These are phyloP conservation scores for Metschnikowia arizonensis DNA, from an alignment of 805 yeast genomes.

Conservation along the genomic window DNA sequence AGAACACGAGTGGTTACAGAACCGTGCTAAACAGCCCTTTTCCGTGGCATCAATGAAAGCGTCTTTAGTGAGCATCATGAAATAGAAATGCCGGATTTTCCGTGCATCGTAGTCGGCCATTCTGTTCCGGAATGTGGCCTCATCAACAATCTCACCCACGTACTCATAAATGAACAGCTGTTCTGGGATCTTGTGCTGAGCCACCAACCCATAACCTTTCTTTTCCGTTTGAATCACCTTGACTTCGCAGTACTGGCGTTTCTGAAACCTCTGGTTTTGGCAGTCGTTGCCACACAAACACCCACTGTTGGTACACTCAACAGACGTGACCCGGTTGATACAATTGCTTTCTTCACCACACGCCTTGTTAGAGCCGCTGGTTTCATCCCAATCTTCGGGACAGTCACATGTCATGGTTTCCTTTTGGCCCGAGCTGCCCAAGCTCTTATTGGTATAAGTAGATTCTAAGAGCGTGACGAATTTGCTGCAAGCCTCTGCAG, in stretches of 20 bases:
- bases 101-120: slow-evolving; percentile 69
- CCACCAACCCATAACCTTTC: slow-evolving; percentile 89
- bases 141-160: slow-evolving; percentile 90
- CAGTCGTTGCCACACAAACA: slow-evolving; percentile 75
- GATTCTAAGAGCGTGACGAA: slow-evolving; percentile 58
- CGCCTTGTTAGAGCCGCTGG: slow-evolving; percentile 46
- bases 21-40: slow-evolving; percentile 84
- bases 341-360: slow-evolving; percentile 87
- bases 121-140: slow-evolving; percentile 65
- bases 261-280: slow-evolving; percentile 85
- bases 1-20: slow-evolving; percentile 90
- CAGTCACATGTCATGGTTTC: slow-evolving; percentile 94
- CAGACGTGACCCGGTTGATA: slow-evolving; percentile 86
- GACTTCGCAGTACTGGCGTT: slow-evolving; percentile 65
- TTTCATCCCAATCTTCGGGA: slow-evolving; percentile 44
- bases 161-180: slow-evolving; percentile 85
- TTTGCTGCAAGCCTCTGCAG: slow-evolving; percentile 61
- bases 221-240: slow-evolving; percentile 76
- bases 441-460: slow-evolving; percentile 53
- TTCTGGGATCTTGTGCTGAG: slow-evolving; percentile 52
- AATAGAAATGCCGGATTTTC: slow-evolving; percentile 78
- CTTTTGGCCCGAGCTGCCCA: slow-evolving; percentile 71
- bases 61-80: slow-evolving; percentile 91
- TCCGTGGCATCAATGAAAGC: slow-evolving; percentile 93
- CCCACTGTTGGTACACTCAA: slow-evolving; percentile 76